A percentile compares a stretch with the other conserved stretches of the same genome.
Evolutionary conservation across 192 early-diverging fungal species (phyloP).

Genomic region (Ambispora gerdemannii): DNA sequence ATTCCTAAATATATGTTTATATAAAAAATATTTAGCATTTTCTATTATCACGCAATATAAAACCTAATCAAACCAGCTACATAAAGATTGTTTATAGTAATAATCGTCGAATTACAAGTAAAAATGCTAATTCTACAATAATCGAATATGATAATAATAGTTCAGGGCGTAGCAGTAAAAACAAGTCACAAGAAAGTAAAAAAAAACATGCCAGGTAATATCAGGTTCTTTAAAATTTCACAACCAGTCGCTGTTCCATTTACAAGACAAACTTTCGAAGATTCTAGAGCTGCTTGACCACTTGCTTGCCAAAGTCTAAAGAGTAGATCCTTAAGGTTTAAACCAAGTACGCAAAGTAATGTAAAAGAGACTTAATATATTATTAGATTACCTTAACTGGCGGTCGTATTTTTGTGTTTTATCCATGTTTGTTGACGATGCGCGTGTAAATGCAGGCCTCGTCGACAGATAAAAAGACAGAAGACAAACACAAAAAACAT

Average conservation of each 20-base stretch:
- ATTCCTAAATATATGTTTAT: slow-evolving; percentile 65
- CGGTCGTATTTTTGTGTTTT: slow-evolving; percentile 84
- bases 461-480: too few relatives aligned
- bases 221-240: slow-evolving; percentile 92
- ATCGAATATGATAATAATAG: background rate
- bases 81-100: too few relatives aligned
- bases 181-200: background rate
- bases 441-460: too few relatives aligned
- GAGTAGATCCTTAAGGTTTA: background rate
- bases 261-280: slow-evolving; percentile 77
- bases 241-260: slow-evolving; percentile 82
- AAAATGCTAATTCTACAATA: too few relatives aligned
- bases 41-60: too few relatives aligned
- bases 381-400: slow-evolving; percentile 67
- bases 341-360: background rate
- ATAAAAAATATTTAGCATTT: too few relatives aligned
- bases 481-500: too few relatives aligned
- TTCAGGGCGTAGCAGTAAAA: too few relatives aligned
- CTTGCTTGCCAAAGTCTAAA: slow-evolving; percentile 88
- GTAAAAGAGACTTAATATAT: background rate
- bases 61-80: too few relatives aligned
- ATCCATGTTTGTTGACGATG: background rate
- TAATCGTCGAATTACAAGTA: too few relatives aligned
- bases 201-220: slow-evolving; percentile 81
- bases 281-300: slow-evolving; percentile 86